A percentile compares a stretch with the other conserved stretches of the same genome.
Evolutionary conservation across 495 filamentous ascomycete genomes (phyloP).

Genomic region (Extremus antarcticus): DNA sequence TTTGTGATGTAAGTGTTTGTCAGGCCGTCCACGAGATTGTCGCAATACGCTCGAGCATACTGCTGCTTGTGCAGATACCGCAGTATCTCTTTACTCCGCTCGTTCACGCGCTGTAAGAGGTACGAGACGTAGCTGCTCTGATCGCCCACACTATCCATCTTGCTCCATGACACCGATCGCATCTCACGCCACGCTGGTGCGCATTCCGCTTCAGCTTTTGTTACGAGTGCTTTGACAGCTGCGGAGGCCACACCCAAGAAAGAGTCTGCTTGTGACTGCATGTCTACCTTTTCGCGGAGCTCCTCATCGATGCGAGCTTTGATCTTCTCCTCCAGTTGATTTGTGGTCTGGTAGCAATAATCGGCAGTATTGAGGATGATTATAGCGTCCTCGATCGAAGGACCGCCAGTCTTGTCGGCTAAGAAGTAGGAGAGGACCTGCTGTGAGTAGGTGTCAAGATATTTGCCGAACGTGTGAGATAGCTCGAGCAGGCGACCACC

Average conservation of each 20-base stretch:
- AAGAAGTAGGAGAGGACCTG: conserved; percentile 78
- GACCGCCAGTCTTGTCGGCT: conserved; percentile 43
- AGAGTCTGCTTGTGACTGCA: conserved; percentile 84
- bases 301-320: conserved; percentile 75
- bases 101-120: conserved; percentile 60
- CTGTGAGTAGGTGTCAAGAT: conserved; percentile 90
- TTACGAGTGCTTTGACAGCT: conserved; percentile 71
- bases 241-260: conserved; percentile 93
- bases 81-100: conserved; percentile 59
- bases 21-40: conserved; percentile 80
- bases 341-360: conserved; percentile 90
- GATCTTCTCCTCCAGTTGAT: conserved; percentile 88
- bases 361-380: conserved; percentile 92
- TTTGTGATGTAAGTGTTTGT: conserved; percentile 68
- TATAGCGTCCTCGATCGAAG: conserved; percentile 65
- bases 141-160: conserved; percentile 87
- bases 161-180: conserved; percentile 92
- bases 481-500: conserved; percentile 77
- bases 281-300: conserved; percentile 62
- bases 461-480: conserved; percentile 76
- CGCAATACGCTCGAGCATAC: conserved; percentile 88
- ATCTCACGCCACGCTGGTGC: conserved; percentile 93
- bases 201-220: conserved; percentile 67
- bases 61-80: conserved; percentile 78
- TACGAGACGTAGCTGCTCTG: conserved; percentile 87